Percentiles rank a stretch among this genome's conserved stretches.
phyloP scores from a whole-genome alignment of 768 basidiomycete species.

The Dioszegia hungarica region DNA sequence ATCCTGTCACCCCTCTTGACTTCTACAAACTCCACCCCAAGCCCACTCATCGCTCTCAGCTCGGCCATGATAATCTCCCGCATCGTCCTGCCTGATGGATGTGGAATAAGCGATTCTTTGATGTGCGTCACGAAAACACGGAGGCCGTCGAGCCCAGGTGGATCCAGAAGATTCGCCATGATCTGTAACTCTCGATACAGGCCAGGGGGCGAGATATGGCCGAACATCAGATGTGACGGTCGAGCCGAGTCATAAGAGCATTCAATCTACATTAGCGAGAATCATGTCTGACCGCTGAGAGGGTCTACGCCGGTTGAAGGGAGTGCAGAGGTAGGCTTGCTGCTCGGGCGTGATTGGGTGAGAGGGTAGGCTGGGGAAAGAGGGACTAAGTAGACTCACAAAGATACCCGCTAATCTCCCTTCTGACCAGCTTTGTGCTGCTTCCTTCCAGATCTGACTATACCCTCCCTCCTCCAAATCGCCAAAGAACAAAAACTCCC shows the following conservation, averaged over 20 bases:
- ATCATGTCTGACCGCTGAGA: too few species aligned
- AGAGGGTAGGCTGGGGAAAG: too few species aligned
- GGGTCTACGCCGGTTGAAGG: too few species aligned
- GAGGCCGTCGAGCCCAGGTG: slow-evolving; percentile 38
- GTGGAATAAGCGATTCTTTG: slow-evolving; percentile 65
- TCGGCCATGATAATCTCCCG: slow-evolving; percentile 68
- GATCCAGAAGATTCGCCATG: slow-evolving; percentile 49
- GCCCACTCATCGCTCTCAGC: slow-evolving; percentile 59
- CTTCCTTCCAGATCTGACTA: slow-evolving; percentile 66
- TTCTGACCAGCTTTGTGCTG: slow-evolving; percentile 65
- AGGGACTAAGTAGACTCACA: slow-evolving; percentile 52
- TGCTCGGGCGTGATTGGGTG: too few species aligned
- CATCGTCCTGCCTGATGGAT: slow-evolving; percentile 53
- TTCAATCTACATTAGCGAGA: slow-evolving; percentile 55
- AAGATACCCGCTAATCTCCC: slow-evolving; percentile 71
- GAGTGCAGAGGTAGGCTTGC: too few species aligned
- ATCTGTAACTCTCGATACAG: slow-evolving; percentile 67
- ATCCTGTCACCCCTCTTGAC: slow-evolving; percentile 78
- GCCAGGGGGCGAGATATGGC: slow-evolving; percentile 79
- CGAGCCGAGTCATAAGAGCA: slow-evolving; percentile 81
- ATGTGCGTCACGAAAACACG: slow-evolving; percentile 75
- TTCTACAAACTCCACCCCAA: slow-evolving; percentile 68
- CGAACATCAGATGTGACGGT: slow-evolving; percentile 64
- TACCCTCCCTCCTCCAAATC: slow-evolving; percentile 62
- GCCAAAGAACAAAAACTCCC: slow-evolving; percentile 88